These are phyloP conservation scores for Cercospora sp. DNA, from an alignment of 2,329 filamentous ascomycete genomes.

Conservation along the genomic window DNA sequence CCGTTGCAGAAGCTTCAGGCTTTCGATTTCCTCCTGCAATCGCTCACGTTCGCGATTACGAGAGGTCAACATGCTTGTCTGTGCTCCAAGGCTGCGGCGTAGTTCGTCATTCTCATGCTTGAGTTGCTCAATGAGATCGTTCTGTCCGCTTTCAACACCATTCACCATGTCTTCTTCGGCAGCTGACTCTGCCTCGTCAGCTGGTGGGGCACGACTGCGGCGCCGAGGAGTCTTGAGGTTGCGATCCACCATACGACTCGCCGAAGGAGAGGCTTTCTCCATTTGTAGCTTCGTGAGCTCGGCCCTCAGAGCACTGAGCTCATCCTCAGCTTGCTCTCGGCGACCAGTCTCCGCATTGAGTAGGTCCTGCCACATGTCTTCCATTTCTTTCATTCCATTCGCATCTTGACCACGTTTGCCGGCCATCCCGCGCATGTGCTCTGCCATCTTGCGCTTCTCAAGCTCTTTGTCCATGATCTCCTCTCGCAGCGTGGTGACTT, in stretches of 20 bases:
- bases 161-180: constrained; percentile 43
- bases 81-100: constrained; percentile 86
- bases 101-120: constrained; percentile 91
- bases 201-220: constrained; percentile 40
- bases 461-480: constrained; percentile 78
- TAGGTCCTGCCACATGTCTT: constrained; percentile 93
- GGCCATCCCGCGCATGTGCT: constrained; percentile 68
- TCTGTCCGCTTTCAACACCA: constrained; percentile 35
- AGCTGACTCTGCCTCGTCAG: constrained; percentile 35
- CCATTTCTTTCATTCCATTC: constrained; percentile 43
- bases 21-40: constrained; percentile 94
- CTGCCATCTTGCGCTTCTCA: constrained; percentile 82
- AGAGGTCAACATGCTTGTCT: constrained; percentile 96
- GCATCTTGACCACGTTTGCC: constrained; percentile 36
- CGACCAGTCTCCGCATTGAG: constrained; percentile 87
- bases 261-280: constrained; percentile 48
- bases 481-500: constrained; percentile 78
- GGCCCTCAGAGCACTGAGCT: constrained; percentile 79
- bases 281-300: constrained; percentile 62
- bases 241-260: constrained; percentile 44
- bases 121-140: constrained; percentile 77
- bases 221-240: constrained; percentile 37
- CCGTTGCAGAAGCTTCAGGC: constrained; percentile 84
- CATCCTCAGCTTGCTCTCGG: constrained; percentile 86
- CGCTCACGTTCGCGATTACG: constrained; percentile 93